Percentiles rank a stretch among this genome's conserved stretches.
Conservation (phyloP, 1,284 basidiomycete species). For the Rhodotorula sp. region DNA sequence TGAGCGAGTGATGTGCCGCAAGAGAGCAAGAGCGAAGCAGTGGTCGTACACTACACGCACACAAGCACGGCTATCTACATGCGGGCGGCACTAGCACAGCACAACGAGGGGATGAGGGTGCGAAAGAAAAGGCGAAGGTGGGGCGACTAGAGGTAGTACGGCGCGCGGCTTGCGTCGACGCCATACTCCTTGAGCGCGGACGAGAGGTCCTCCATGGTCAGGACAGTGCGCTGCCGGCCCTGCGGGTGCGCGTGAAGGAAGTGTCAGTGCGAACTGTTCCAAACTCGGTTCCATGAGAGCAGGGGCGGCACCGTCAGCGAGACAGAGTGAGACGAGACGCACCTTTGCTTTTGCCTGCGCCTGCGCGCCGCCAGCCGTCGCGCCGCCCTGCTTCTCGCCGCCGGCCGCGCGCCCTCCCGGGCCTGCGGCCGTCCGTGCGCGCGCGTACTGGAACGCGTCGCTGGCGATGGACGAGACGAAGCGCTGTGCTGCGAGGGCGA, state of each 20-base stretch:
- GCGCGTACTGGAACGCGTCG: conserved; percentile 96
- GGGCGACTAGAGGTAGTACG: conserved; percentile 35
- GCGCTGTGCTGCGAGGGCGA: conserved; percentile 95
- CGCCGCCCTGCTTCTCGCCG: not conserved
- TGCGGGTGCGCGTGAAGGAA: not conserved
- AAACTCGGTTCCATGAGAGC: too few relatives aligned
- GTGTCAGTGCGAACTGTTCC: not conserved
- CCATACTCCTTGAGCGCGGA: conserved; percentile 93
- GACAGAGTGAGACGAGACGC: too few relatives aligned
- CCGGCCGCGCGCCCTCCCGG: conserved; percentile 50
- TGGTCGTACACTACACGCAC: not conserved
- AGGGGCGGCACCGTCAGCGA: too few relatives aligned
- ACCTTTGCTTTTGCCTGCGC: conserved; percentile 31
- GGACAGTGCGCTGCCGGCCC: conserved; percentile 66
- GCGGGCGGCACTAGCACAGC: too few relatives aligned
- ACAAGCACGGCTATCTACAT: not conserved
- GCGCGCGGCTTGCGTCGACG: conserved; percentile 69
- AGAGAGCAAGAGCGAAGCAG: not conserved
- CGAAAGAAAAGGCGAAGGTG: too few relatives aligned
- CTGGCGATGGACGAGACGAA: conserved; percentile 96
- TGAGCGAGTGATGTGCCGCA: too few relatives aligned
- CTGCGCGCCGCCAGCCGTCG: not conserved
- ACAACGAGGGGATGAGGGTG: not conserved
- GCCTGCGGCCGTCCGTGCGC: conserved; percentile 70
- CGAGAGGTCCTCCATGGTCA: conserved; percentile 96